Percentiles rank a stretch among this genome's conserved stretches.
These are phyloP conservation scores for Paramyrothecium roridum DNA, from an alignment of 2,329 filamentous ascomycete genomes.

Conservation along the genomic window DNA sequence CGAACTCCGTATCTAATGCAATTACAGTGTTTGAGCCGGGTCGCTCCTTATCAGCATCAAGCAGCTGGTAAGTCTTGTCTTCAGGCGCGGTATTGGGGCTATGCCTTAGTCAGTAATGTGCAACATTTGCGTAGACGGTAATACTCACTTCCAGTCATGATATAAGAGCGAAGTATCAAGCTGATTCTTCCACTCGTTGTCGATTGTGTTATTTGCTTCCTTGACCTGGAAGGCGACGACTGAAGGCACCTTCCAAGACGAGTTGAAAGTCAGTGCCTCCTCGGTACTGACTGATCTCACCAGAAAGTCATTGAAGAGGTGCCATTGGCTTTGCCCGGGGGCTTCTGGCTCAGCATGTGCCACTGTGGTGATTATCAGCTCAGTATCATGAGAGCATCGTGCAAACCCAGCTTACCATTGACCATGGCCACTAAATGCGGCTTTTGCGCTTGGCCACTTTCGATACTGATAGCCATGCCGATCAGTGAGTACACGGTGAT, in stretches of 20 bases:
- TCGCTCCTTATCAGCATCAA: conserved; percentile 58
- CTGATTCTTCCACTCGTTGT: conserved; percentile 79
- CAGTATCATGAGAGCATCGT: neutral
- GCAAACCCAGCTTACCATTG: conserved; percentile 54
- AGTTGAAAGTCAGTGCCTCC: conserved; percentile 86
- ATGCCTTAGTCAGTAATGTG: conserved; percentile 6
- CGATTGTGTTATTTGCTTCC: conserved; percentile 74
- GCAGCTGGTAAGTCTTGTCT: conserved; percentile 56
- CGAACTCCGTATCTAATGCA: conserved; percentile 94
- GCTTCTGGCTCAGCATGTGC: conserved; percentile 61
- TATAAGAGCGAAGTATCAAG: conserved; percentile 86
- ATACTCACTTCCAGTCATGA: conserved; percentile 56
- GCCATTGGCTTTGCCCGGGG: conserved; percentile 72
- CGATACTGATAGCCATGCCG: conserved; percentile 86
- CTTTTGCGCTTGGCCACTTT: conserved; percentile 79
- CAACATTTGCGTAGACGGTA: neutral
- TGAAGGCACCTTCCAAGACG: conserved; percentile 88
- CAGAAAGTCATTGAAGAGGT: conserved; percentile 95
- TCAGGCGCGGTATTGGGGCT: conserved; percentile 35
- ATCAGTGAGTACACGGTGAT: conserved; percentile 90
- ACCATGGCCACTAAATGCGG: conserved; percentile 89
- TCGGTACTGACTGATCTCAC: conserved; percentile 76
- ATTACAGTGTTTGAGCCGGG: conserved; percentile 72
- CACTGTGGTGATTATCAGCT: conserved; percentile 42
- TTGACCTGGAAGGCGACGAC: conserved; percentile 86